phyloP scores from a whole-genome alignment of 2,329 filamentous ascomycete species.

The Exophiala sp. region DNA sequence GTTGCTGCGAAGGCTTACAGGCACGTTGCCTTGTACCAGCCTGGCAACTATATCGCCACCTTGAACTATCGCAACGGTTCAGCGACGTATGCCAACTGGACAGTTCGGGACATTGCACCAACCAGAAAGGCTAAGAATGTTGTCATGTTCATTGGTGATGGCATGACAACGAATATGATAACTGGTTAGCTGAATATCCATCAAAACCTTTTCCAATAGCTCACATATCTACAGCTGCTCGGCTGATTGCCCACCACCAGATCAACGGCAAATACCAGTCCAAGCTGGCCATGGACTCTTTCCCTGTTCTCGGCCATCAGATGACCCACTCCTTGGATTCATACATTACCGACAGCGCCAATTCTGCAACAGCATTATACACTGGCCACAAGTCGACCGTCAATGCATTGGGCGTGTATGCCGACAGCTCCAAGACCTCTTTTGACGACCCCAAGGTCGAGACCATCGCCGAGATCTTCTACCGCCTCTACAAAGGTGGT shows the following conservation, averaged over 20 bases:
- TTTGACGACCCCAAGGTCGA: conserved; percentile 87
- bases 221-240: conserved; percentile 68
- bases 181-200: conserved; percentile 27
- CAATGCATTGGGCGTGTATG: conserved; percentile 78
- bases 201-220: not conserved
- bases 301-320: conserved; percentile 81
- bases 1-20: conserved; percentile 78
- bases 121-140: conserved; percentile 79
- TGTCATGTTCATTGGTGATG: conserved; percentile 76
- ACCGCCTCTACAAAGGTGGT: conserved; percentile 62
- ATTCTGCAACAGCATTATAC: conserved; percentile 78
- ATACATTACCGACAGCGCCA: conserved; percentile 84
- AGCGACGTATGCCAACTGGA: conserved; percentile 71
- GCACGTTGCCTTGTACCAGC: conserved; percentile 70
- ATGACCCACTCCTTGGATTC: conserved; percentile 84
- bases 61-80: conserved; percentile 71
- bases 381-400: conserved; percentile 80
- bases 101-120: conserved; percentile 66
- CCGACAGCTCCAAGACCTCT: conserved; percentile 66
- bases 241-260: conserved; percentile 74
- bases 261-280: conserved; percentile 82
- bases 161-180: conserved; percentile 52
- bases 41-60: conserved; percentile 73
- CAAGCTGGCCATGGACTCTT: conserved; percentile 73
- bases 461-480: conserved; percentile 69